Base-by-base conservation (phyloP, 2,329 filamentous ascomycete genomes). In the Nigrospora osmanthi region DNA sequence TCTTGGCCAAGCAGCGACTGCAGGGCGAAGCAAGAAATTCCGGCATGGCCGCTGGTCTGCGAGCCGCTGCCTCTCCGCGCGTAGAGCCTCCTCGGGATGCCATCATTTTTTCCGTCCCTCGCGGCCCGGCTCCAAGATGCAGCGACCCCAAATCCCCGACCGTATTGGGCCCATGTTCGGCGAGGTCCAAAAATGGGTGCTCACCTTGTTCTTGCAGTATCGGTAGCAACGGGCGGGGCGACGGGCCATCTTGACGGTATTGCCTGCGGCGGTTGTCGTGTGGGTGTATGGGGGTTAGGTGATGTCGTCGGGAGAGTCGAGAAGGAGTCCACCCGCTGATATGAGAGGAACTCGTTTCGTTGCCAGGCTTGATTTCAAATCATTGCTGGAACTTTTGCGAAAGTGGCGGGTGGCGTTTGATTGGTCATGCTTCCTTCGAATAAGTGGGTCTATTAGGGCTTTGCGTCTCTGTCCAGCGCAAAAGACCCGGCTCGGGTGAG, bases 151-250 rank as follows among this genome's bases (percentile, higher is more conserved):
- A 41, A 34, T 34, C 19, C 35, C 40, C 32, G 32, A 23, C 23
- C 39, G 39, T 32, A 30, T 17, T 15, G 7, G 30, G n/a, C 30
- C 28, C 28, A 12, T 41, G 9, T n/a, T 42, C 13, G 31, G 11
- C 31, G 13, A 17, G 10, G 23, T 6, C 23, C 14, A 34, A 36
- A 43, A 38, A 13, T 41, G 13, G 2, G 41, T 54, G 73, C 85
- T 76, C 71, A 95, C 89, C 89, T 96, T 96, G 86, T 97, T 98
- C 89, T 98, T 98, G 90, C 93, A 98, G 87, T 98, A 98, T 70
- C 93, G 86, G 84, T 95, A 98, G 81, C 93, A 98, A 81, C 93
- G 87, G 69, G 93, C 93, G 70, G 93, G 93, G 87, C 93, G 89
- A 76, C 93, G 89, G 70, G 93, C 93, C 93, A 98, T 98, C 80